These are phyloP conservation scores for Pulveroboletus sp. DNA, from an alignment of 768 basidiomycete genomes.

Conservation along the genomic window DNA sequence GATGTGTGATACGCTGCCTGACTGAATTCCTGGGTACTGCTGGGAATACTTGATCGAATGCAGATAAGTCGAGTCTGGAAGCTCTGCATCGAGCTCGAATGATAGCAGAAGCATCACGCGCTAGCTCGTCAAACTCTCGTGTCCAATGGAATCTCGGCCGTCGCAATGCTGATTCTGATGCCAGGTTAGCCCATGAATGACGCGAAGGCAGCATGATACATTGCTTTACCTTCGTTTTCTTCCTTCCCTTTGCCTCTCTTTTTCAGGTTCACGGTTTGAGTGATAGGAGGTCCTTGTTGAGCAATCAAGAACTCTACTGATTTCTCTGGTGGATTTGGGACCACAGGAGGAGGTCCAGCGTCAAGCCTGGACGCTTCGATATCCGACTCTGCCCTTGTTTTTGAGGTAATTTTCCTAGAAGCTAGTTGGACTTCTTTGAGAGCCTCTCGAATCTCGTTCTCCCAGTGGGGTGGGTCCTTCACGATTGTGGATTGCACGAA, in stretches of 20 bases:
- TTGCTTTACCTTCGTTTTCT: constrained; percentile 28
- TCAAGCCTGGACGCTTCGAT: constrained; percentile 1
- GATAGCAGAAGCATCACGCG: constrained; percentile 79
- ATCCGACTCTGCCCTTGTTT: constrained; percentile 20
- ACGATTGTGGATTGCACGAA: constrained; percentile 58
- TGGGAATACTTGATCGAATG: constrained; percentile 77
- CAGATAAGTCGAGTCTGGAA: constrained; percentile 63
- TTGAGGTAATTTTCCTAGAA: constrained; percentile 41
- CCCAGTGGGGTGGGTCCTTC: constrained; percentile 56
- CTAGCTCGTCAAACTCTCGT: constrained; percentile 82
- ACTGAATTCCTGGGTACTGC: constrained; percentile 69
- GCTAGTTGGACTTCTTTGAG: constrained; percentile 53
- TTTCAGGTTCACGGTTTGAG: constrained; percentile 32
- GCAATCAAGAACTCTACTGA: constrained; percentile 48
- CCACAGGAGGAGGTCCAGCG: constrained; percentile 36
- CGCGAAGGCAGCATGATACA: neutral
- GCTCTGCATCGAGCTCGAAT: constrained; percentile 73
- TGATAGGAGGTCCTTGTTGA: constrained; percentile 45
- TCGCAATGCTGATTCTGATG: constrained; percentile 26
- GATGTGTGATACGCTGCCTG: constrained; percentile 59
- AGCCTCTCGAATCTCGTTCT: constrained; percentile 52
- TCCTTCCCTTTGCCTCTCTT: constrained; percentile 31
- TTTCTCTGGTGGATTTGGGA: constrained; percentile 46
- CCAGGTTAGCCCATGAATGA: neutral
- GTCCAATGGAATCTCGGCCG: constrained; percentile 81